phyloP scores from a whole-genome alignment of 2,329 filamentous ascomycete genomes.

The Phaeomoniella chlamydospora region DNA sequence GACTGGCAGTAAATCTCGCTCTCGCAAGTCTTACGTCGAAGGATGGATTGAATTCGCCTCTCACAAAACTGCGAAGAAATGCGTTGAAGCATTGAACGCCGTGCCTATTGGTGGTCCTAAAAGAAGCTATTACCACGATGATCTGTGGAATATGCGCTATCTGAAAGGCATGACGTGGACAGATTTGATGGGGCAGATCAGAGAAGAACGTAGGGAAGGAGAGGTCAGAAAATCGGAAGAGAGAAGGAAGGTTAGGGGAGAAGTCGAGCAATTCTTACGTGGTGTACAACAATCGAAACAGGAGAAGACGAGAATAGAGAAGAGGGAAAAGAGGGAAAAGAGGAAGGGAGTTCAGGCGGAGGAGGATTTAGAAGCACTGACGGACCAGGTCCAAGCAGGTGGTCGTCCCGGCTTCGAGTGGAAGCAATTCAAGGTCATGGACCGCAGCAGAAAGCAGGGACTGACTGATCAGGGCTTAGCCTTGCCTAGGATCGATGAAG shows the following conservation, averaged over 20 bases:
- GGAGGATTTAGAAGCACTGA: constrained; percentile 5
- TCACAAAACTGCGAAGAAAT: constrained; percentile 28
- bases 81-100: constrained; percentile 30
- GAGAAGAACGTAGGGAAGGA: constrained; percentile 24
- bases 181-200: constrained; percentile 29
- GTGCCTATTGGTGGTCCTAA: constrained; percentile 26
- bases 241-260: constrained; percentile 24
- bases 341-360: constrained; percentile 11
- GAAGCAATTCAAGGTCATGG: constrained; percentile 25
- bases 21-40: constrained; percentile 26
- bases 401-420: constrained; percentile 16
- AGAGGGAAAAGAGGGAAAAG: constrained; percentile 23
- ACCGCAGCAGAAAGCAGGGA: constrained; percentile 5
- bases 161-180: constrained; percentile 26
- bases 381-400: not conserved
- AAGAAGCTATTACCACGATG: constrained; percentile 29
- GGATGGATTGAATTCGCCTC: constrained; percentile 33
- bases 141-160: constrained; percentile 32
- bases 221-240: constrained; percentile 26
- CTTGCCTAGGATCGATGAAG: constrained; percentile 17
- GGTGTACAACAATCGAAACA: constrained; percentile 26
- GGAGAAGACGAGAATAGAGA: constrained; percentile 15
- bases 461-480: constrained; percentile 10
- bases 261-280: constrained; percentile 27
- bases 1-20: constrained; percentile 9